A percentile compares a stretch with the other conserved stretches of the same genome.
These are phyloP conservation scores for Annulohypoxylon bovei DNA, from an alignment of 495 filamentous ascomycete species.

Conservation along the genomic window DNA sequence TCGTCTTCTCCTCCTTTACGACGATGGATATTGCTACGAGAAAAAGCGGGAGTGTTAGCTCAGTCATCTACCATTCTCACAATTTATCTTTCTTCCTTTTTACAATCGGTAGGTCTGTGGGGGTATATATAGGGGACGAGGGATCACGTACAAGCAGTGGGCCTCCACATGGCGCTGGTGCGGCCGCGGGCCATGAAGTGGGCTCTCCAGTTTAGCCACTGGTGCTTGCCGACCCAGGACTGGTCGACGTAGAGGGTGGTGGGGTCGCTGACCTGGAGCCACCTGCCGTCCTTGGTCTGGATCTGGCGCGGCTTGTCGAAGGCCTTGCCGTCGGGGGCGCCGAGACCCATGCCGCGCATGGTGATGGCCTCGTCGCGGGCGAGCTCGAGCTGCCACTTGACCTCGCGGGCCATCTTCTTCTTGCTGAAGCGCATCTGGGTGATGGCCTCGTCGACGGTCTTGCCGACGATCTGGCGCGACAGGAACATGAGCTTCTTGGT, in stretches of 20 bases:
- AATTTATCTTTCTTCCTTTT: background rate
- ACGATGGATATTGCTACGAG: slow-evolving; percentile 75
- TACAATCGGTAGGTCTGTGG: background rate
- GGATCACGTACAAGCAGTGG: slow-evolving; percentile 72
- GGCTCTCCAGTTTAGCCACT: slow-evolving; percentile 56
- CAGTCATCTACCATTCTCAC: background rate
- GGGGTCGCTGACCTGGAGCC: slow-evolving; percentile 71
- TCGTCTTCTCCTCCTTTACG: slow-evolving; percentile 92
- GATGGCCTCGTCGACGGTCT: slow-evolving; percentile 91
- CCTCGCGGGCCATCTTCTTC: slow-evolving; percentile 90
- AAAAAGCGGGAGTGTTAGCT: background rate
- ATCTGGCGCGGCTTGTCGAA: slow-evolving; percentile 51
- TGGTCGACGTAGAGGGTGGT: slow-evolving; percentile 85
- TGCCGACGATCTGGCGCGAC: slow-evolving; percentile 87
- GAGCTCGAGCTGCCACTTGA: slow-evolving; percentile 76
- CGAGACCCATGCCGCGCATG: slow-evolving; percentile 85
- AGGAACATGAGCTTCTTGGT: slow-evolving; percentile 88
- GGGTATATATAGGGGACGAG: background rate
- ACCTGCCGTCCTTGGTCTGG: slow-evolving; percentile 66
- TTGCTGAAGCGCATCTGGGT: slow-evolving; percentile 93
- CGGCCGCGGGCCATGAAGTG: slow-evolving; percentile 77
- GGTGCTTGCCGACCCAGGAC: slow-evolving; percentile 88
- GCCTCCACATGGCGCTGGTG: slow-evolving; percentile 68
- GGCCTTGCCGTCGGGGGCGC: slow-evolving; percentile 47
- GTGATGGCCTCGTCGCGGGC: slow-evolving; percentile 83